Evolutionary conservation across 176 grass and related monocot genomes (phyloP).

Genomic region (Urochloa ruziziensis): DNA sequence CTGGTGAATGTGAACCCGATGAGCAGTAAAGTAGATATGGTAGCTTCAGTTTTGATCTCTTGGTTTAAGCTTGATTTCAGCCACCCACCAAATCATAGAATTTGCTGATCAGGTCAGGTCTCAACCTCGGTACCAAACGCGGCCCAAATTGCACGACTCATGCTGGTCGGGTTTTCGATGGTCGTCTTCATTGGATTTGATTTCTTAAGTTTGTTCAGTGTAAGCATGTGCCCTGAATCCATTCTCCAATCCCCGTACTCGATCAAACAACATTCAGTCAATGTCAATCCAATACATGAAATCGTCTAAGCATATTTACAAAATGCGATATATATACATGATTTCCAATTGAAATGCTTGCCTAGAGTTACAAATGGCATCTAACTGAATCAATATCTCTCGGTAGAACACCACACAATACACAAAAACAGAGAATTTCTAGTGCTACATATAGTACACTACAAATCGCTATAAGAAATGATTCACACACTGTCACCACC

Average conservation of each 20-base stretch:
- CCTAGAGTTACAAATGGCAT: not conserved
- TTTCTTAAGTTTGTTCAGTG: not conserved
- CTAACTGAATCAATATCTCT: not conserved
- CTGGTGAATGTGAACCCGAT: not conserved
- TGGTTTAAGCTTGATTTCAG: not conserved
- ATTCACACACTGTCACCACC: not conserved
- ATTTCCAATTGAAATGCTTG: not conserved
- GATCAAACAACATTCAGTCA: not conserved
- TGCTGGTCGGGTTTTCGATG: not conserved
- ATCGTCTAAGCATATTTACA: not conserved
- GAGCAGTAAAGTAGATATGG: not conserved
- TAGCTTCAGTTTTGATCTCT: not conserved
- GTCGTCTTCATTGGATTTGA: not conserved
- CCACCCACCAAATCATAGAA: not conserved
- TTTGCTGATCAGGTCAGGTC: not conserved
- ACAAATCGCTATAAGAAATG: not conserved
- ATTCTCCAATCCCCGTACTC: not conserved
- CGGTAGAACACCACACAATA: not conserved
- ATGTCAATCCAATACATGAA: not conserved
- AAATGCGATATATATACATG: not conserved
- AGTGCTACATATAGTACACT: not conserved
- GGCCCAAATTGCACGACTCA: not conserved
- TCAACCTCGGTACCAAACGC: not conserved
- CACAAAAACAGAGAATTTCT: not conserved
- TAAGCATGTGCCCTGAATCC: no score